A percentile compares a stretch with the other conserved stretches of the same genome.
Conservation (phyloP, 108 stramenopile species). For the Cyclostephanos tholiformis region DNA sequence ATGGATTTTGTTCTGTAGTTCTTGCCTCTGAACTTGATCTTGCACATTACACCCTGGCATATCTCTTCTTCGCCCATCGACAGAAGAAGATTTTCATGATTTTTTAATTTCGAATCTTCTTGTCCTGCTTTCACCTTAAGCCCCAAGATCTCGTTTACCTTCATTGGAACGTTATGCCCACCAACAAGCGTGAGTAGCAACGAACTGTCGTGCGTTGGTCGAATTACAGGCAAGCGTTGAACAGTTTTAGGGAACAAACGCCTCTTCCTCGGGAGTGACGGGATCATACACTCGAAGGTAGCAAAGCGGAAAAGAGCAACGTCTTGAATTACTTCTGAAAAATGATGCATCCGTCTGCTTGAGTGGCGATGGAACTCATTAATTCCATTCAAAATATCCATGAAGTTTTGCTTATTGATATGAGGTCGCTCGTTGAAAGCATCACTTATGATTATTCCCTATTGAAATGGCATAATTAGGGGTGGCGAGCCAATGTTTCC, state of each 20-base stretch:
- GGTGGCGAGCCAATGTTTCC: not conserved
- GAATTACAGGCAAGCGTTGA: conserved; percentile 8
- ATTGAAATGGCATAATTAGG: not conserved
- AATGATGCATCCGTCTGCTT: conserved; percentile 13
- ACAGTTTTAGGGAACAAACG: conserved; percentile 28
- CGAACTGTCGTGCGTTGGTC: conserved; percentile 12
- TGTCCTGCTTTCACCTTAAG: not conserved
- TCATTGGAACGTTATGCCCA: conserved; percentile 35
- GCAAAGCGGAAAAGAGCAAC: conserved; percentile 24
- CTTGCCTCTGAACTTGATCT: conserved; percentile 15
- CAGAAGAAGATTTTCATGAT: not conserved
- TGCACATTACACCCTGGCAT: conserved; percentile 1
- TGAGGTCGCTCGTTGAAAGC: conserved; percentile 30
- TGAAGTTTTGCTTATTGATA: conserved; percentile 22
- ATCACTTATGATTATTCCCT: conserved; percentile 13
- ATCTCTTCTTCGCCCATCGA: not conserved
- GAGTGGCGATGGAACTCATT: conserved; percentile 7
- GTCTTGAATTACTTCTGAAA: conserved; percentile 44
- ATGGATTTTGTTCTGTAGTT: conserved; percentile 7
- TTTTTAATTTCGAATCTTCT: not conserved
- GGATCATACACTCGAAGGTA: not conserved
- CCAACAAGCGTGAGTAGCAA: conserved; percentile 36
- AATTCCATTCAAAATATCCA: conserved; percentile 28
- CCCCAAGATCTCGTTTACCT: not conserved
- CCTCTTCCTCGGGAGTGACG: conserved; percentile 3